A percentile compares a stretch with the other conserved stretches of the same genome.
These are phyloP conservation scores for Echeveria elegans DNA, from an alignment of 164 flowering plant genomes.

Conservation along the genomic window DNA sequence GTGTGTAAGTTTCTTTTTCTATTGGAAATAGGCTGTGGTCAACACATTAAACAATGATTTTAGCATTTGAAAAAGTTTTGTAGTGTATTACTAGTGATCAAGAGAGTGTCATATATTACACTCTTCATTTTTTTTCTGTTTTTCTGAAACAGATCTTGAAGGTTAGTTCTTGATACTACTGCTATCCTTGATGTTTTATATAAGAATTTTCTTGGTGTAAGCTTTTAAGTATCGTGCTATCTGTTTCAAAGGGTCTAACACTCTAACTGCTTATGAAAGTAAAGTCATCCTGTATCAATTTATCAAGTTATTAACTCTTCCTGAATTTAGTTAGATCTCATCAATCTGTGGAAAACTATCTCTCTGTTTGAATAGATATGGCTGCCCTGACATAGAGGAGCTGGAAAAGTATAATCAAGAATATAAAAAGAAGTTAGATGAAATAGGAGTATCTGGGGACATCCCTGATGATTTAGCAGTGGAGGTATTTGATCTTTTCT, in stretches of 20 bases:
- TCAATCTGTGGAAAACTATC: not conserved
- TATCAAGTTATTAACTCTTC: not conserved
- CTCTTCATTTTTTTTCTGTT: not conserved
- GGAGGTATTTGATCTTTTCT: constrained; percentile 37
- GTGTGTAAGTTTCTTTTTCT: not conserved
- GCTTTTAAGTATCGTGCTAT: not conserved
- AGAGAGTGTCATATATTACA: not conserved
- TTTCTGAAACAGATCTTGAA: too few relatives aligned
- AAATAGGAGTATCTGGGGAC: constrained; percentile 56
- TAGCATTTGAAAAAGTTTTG: not conserved
- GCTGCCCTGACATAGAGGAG: constrained; percentile 82
- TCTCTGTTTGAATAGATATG: constrained; percentile 43
- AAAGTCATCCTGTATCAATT: not conserved
- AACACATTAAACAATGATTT: not conserved
- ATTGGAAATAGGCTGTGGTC: not conserved
- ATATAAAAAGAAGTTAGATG: constrained; percentile 66
- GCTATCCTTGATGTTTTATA: not conserved
- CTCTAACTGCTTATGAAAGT: too few relatives aligned
- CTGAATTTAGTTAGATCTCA: not conserved
- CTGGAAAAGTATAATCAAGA: constrained; percentile 50
- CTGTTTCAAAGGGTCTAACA: too few relatives aligned
- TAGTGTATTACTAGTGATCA: not conserved
- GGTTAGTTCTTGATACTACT: not conserved
- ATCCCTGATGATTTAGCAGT: constrained; percentile 77
- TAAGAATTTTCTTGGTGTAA: not conserved